Base-by-base conservation (phyloP, 495 filamentous ascomycete species). In the Penicillium dipodomyicola region DNA sequence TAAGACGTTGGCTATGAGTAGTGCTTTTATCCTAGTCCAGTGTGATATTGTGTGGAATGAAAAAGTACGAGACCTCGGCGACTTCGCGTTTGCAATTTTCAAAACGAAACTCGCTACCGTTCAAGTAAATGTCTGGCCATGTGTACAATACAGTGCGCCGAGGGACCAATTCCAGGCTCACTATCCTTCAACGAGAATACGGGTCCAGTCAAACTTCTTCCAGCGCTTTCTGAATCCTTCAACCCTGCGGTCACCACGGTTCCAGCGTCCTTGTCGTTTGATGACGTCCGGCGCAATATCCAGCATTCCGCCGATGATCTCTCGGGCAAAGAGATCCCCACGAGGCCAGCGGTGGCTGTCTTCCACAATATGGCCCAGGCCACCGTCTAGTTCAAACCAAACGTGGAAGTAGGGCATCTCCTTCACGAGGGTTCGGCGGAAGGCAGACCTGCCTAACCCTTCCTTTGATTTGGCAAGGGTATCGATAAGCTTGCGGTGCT, bases 341-440 rank as follows among this genome's bases (percentile, higher is more conserved):
- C 81, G 87, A 1, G 95, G 95, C 94, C 95, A 98, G 52, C 86
- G 78, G 55, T 85, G 83, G 41, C 82, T 77, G 65, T 97, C 91
- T 72, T 98, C 94, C 10, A 98, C 88, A 29, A 98, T 80, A 67
- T 98, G 94, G 0, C 91, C 94, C 52, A 98, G 67, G 2, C 94
- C 94, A 5, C 95, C 95, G 67, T 97, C 91, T 7, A 98, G 72
- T 57, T 85, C 82, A 67, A 97, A 97, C 92, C 92, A 98, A 15
- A 91, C 92, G 61, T 98, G 94, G 71, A 98, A 97, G 68, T 98
- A 98, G 23, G 94, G 94, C 92, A 96, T 96, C 75, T 98, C 94
- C 77, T 96, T 97, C 23, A 87, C 90, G 32, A 98, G 72, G 3
- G 82, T 86, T 45, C 85, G 79, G 3, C 94, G 82, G 72, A 98